Percentiles rank a stretch among this genome's conserved stretches.
Evolutionary conservation across 140 eudicot genomes (phyloP).

Genomic region (Stevia rebaudiana): DNA sequence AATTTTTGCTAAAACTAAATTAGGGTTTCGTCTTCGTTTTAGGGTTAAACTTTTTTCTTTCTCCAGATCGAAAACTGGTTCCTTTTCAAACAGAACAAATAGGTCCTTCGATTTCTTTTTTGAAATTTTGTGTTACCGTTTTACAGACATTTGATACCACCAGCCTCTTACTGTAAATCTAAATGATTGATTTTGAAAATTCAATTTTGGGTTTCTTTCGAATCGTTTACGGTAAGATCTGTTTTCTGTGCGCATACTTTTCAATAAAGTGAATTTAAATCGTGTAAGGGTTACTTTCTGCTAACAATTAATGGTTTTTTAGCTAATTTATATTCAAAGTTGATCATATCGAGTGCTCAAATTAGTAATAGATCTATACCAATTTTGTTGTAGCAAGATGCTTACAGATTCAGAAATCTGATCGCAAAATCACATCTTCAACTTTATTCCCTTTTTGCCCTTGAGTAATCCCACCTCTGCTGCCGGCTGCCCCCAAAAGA

Average conservation of each 20-base stretch:
- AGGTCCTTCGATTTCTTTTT: background rate
- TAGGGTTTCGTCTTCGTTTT: conserved; percentile 17
- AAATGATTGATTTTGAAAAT: background rate
- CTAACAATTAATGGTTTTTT: background rate
- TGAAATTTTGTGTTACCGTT: background rate
- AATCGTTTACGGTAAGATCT: conserved; percentile 12
- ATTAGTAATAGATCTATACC: conserved; percentile 4
- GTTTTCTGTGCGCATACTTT: background rate
- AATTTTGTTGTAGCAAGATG: conserved; percentile 3
- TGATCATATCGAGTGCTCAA: background rate
- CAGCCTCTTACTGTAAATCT: background rate
- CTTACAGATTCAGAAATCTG: background rate
- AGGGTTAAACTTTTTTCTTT: background rate
- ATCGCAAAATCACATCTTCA: conserved; percentile 7
- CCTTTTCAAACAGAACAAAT: background rate
- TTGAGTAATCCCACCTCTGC: conserved; percentile 2
- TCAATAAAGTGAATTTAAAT: background rate
- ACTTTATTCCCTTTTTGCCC: conserved; percentile 22
- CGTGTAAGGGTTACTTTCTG: background rate
- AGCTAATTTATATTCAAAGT: background rate
- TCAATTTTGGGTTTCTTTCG: conserved; percentile 9
- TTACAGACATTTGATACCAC: background rate
- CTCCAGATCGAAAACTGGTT: background rate
- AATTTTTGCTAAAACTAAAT: conserved; percentile 1
- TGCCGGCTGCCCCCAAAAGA: conserved; percentile 2